Evolutionary conservation across 208 protist species (phyloP).

Genomic region (Leishmania guyanensis): DNA sequence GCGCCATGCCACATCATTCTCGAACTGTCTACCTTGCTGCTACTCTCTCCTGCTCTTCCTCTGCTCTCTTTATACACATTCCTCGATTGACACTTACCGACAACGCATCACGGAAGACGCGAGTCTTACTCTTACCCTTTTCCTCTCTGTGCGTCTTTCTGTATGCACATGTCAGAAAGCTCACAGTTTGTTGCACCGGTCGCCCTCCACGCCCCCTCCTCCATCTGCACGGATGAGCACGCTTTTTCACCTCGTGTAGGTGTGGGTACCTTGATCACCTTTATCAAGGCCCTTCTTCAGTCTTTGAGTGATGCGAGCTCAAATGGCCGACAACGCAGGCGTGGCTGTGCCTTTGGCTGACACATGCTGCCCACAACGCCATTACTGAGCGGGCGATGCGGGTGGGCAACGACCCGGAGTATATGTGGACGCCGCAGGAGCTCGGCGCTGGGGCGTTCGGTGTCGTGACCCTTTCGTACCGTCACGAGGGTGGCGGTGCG

Average conservation of each 20-base stretch:
- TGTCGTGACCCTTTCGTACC: constrained; percentile 10
- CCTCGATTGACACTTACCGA: not conserved
- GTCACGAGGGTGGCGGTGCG: not conserved
- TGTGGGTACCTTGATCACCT: not conserved
- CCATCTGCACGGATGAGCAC: not conserved
- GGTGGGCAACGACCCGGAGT: constrained; percentile 1
- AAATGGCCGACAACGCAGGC: not conserved
- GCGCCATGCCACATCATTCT: not conserved
- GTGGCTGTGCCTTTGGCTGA: not conserved
- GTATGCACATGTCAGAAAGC: not conserved
- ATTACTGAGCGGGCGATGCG: not conserved
- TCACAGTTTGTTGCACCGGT: not conserved
- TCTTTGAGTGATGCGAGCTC: not conserved
- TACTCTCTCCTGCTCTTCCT: not conserved
- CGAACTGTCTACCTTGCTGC: too few species aligned
- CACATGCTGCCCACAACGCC: too few species aligned
- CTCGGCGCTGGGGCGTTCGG: constrained; percentile 17
- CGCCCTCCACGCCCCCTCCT: not conserved
- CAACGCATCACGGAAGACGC: not conserved
- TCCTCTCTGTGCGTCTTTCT: not conserved
- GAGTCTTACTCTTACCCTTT: not conserved
- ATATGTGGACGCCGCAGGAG: not conserved
- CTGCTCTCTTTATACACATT: not conserved
- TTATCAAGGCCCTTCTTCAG: not conserved
- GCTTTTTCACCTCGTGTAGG: not conserved